Evolutionary conservation across 441 rosid genomes (phyloP).

Genomic region (Pelargonium myrrhifolium): DNA sequence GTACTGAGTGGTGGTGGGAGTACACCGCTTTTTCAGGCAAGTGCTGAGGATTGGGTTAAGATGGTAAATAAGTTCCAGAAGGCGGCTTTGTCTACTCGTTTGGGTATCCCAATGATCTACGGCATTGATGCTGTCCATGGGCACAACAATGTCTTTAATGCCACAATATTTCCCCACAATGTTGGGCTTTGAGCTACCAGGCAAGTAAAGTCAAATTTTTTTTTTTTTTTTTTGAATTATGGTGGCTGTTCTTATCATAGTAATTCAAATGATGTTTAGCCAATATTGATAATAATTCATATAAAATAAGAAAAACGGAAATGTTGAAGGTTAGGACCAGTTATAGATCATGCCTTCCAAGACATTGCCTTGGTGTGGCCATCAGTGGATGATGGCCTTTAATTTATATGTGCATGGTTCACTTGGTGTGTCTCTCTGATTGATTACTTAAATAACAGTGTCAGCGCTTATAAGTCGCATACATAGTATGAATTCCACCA

Average conservation of each 20-base stretch:
- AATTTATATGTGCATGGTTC: no score
- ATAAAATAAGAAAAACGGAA: no score
- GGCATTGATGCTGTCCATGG: constrained; percentile 32
- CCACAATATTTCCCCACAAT: constrained; percentile 36
- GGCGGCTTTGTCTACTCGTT: constrained; percentile 55
- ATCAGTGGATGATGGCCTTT: no score
- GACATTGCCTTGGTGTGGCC: no score
- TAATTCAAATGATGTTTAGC: neutral
- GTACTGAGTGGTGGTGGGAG: constrained; percentile 40
- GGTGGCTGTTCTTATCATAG: neutral
- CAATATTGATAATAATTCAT: no score
- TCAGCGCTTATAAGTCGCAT: no score
- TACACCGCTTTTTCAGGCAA: constrained; percentile 44
- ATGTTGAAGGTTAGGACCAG: no score
- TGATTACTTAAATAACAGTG: no score
- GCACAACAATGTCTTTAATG: constrained; percentile 54
- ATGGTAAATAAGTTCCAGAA: constrained; percentile 63
- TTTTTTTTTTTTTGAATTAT: neutral
- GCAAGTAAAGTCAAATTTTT: constrained; percentile 11
- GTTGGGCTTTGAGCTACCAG: constrained; percentile 56
- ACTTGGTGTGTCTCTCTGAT: no score
- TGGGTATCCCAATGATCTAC: constrained; percentile 73
- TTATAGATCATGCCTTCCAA: no score
- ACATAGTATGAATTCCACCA: no score
- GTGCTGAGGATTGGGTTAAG: constrained; percentile 54